A percentile compares a stretch with the other conserved stretches of the same genome.
Conservation (phyloP, 1,284 basidiomycete genomes). For the Lentinula novae-zelandiae region DNA sequence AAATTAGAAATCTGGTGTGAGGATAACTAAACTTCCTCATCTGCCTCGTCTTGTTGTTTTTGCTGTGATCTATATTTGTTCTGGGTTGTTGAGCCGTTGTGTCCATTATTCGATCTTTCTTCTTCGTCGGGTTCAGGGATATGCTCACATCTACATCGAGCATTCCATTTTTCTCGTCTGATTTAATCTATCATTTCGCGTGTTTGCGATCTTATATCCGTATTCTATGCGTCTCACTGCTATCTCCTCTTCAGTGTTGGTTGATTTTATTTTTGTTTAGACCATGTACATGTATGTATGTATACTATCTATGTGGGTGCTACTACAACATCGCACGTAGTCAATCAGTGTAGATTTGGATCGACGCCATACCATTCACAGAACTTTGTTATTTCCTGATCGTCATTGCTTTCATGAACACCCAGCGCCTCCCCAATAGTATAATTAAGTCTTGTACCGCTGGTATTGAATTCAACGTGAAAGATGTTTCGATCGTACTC, state of each 20-base stretch:
- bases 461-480: conserved; percentile 95
- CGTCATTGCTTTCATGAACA: conserved; percentile 96
- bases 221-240: neutral
- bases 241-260: neutral
- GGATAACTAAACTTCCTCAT: conserved; percentile 34
- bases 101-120: no score
- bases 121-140: no score
- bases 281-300: conserved; percentile 36
- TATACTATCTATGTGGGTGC: neutral
- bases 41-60: neutral
- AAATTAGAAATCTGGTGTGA: conserved; percentile 81
- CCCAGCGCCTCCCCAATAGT: conserved; percentile 96
- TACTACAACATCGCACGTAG: no score
- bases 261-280: neutral
- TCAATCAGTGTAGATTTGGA: conserved; percentile 41
- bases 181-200: neutral
- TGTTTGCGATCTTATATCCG: neutral
- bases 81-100: neutral
- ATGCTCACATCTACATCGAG: no score
- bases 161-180: neutral
- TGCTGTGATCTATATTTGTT: neutral
- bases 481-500: conserved; percentile 99
- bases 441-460: conserved; percentile 92
- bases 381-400: conserved; percentile 84
- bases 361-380: conserved; percentile 91